Conservation (phyloP, 768 basidiomycete species). For the Tylopilus felleus region DNA sequence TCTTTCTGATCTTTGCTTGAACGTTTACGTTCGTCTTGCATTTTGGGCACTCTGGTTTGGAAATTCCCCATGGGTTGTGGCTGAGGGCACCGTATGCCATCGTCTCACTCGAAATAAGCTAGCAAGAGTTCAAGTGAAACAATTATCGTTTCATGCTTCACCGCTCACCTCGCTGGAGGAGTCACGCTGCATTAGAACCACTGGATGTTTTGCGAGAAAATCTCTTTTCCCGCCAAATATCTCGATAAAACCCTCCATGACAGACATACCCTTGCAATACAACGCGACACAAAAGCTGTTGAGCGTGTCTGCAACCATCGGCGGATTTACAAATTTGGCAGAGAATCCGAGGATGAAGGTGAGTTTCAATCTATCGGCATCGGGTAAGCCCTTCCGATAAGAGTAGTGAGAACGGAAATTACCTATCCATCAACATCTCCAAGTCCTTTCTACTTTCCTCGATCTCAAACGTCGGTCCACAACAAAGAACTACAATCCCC, state of each 20-base stretch:
- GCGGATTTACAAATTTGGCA: not conserved
- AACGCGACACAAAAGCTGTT: not conserved
- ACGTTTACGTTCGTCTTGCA: not conserved
- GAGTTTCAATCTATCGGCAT: not conserved
- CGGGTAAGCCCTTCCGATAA: too few relatives aligned
- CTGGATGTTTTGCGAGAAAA: not conserved
- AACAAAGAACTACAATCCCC: not conserved
- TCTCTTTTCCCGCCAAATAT: not conserved
- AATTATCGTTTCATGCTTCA: not conserved
- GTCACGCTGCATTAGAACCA: conserved; percentile 1
- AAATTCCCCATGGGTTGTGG: conserved; percentile 1
- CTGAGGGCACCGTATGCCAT: conserved; percentile 1
- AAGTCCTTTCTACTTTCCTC: not conserved
- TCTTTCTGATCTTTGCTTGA: not conserved
- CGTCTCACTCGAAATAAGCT: not conserved
- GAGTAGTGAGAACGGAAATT: not conserved
- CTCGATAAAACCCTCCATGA: not conserved
- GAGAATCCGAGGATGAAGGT: not conserved
- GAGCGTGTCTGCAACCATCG: not conserved
- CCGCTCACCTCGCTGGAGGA: not conserved
- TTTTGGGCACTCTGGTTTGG: not conserved
- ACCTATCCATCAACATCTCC: not conserved
- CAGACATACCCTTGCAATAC: not conserved
- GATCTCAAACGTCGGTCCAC: not conserved
- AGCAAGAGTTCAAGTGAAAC: not conserved